These are phyloP conservation scores for Alopecurus myosuroides DNA, from an alignment of 176 grass and related monocot genomes.

Conservation along the genomic window DNA sequence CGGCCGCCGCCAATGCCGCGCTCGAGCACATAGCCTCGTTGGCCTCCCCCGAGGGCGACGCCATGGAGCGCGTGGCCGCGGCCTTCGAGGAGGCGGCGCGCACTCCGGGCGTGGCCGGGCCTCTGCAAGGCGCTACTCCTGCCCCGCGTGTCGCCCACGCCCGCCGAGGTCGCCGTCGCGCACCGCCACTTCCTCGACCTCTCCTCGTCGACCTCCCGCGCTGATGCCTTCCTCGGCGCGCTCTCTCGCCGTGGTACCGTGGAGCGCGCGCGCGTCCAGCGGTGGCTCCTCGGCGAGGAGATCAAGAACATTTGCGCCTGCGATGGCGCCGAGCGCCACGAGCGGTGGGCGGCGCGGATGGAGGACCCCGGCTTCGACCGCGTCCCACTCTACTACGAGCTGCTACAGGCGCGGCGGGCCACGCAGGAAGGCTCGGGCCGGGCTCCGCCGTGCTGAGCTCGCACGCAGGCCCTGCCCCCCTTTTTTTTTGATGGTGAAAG, in stretches of 20 bases:
- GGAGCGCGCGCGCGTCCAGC: conserved; percentile 82
- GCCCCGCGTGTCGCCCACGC: neutral
- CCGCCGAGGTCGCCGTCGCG: conserved; percentile 31
- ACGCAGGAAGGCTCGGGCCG: conserved; percentile 66
- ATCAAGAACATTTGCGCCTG: conserved; percentile 84
- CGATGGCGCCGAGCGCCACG: conserved; percentile 65
- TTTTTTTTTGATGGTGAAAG: too few relatives aligned
- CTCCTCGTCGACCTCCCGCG: conserved; percentile 41
- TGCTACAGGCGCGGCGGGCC: conserved; percentile 63
- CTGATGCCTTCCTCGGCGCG: conserved; percentile 54
- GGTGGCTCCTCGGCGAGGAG: conserved; percentile 72
- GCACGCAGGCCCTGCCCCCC: too few relatives aligned
- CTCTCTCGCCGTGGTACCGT: conserved; percentile 60
- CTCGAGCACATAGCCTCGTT: conserved; percentile 75
- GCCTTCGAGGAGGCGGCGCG: conserved; percentile 62
- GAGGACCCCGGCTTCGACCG: conserved; percentile 48
- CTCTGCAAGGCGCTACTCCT: conserved; percentile 54
- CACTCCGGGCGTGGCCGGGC: conserved; percentile 63
- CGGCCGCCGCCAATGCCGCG: conserved; percentile 48
- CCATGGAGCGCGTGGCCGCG: conserved; percentile 88
- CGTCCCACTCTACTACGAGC: conserved; percentile 59
- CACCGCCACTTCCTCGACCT: conserved; percentile 73
- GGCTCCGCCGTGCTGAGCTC: too few relatives aligned
- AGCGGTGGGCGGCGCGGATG: conserved; percentile 59
- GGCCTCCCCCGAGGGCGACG: conserved; percentile 66